Evolutionary conservation across 768 basidiomycete genomes (phyloP), one percentile per base, ranked within the genome.

Genomic region (Obba rivulosa): DNA sequence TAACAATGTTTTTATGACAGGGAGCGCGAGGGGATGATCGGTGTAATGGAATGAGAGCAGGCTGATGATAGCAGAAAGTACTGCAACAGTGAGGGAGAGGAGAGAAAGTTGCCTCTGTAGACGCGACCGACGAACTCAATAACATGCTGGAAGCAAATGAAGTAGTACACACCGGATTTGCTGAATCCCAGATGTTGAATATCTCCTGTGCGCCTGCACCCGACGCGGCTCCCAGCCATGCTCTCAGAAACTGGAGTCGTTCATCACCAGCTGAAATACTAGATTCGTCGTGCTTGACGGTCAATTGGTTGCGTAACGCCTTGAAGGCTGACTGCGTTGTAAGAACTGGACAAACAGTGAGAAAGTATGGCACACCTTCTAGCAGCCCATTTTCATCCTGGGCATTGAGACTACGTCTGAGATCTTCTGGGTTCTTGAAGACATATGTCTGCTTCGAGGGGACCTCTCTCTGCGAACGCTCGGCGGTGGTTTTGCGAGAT

Each of bases 41-140:
- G 80, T 75, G 51, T 86, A 85, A 43, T 91, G 87, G 3, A 72
- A 68, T 3, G 85, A 81, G 13, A 87, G 67, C 1, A 92, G 66
- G 4, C 67, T 71, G 47, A 92, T 58, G n/a, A 88, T 53, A 0
- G 77, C 71, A 0, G 86, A 74, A 7, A 92, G 57, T 1, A 82
- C 55, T 1, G 81, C 77, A 0, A 80, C 50, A 18, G 82, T 53
- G 11, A 75, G 63, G 0, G 74, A 62, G 22, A 75, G 59, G 8
- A 74, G 60, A 2, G 75, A 64, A 21, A 64, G 66, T 71, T 80
- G 66, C 25, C 73, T 64, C 75, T 76, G 51, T n/a, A 34, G 3
- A n/a, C 37, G n/a, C 40, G 13, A 44, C 21, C 17, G 22, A 21
- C 24, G n/a, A 11, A 2, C 34, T 20, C 10, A 17, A 8, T 8